Evolutionary conservation across 1,284 basidiomycete species (phyloP).

Genomic region (Heterobasidion annosum): DNA sequence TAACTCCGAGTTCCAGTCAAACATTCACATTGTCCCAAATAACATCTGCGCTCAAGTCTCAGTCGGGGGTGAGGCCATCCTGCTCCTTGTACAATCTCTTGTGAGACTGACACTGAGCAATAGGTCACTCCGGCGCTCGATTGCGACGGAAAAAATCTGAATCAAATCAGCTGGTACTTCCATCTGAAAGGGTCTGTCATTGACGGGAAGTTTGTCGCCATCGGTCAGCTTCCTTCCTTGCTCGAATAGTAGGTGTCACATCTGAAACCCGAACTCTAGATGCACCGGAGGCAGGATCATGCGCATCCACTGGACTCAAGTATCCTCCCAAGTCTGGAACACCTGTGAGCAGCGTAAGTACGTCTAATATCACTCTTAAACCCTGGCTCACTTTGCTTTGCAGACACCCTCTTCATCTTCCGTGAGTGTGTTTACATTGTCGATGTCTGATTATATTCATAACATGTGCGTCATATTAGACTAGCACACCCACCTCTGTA

Average conservation of each 20-base stretch:
- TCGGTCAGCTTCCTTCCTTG: conserved; percentile 29
- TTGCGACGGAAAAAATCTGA: conserved; percentile 40
- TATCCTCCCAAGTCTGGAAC: conserved; percentile 51
- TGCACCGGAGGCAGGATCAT: conserved; percentile 41
- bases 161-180: conserved; percentile 59
- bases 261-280: conserved; percentile 24
- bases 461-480: not conserved
- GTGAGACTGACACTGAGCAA: not conserved
- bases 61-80: conserved; percentile 27
- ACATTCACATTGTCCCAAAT: conserved; percentile 55
- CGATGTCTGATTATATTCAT: not conserved
- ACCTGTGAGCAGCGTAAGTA: conserved; percentile 5
- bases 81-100: no score
- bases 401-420: not conserved
- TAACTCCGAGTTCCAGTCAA: conserved; percentile 48
- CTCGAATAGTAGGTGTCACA: not conserved
- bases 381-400: not conserved
- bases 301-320: conserved; percentile 47
- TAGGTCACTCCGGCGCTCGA: conserved; percentile 45
- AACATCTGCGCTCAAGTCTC: conserved; percentile 44
- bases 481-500: conserved; percentile 11
- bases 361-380: not conserved
- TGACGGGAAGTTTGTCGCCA: conserved; percentile 54
- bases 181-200: conserved; percentile 57
- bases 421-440: not conserved